Conservation (phyloP, 148 eudicot genomes). For the Silene conica region DNA sequence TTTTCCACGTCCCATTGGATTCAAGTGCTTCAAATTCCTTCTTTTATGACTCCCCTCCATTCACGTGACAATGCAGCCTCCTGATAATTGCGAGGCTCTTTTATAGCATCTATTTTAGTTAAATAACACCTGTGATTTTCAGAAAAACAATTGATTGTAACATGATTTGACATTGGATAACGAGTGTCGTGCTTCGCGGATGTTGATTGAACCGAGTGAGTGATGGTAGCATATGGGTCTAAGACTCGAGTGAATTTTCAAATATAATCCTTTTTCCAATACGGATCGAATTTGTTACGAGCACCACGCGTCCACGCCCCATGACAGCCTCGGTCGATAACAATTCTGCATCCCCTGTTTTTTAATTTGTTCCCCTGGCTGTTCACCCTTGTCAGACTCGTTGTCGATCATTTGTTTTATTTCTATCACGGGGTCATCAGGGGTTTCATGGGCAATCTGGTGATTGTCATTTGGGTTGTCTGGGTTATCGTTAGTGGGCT, state of each 20-base stretch:
- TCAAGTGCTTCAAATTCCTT: not conserved
- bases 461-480: too few relatives aligned
- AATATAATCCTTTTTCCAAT: not conserved
- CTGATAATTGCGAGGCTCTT: too few relatives aligned
- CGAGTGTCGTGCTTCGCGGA: not conserved
- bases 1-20: not conserved
- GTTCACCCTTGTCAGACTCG: not conserved
- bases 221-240: not conserved
- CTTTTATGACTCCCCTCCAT: not conserved
- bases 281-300: too few relatives aligned
- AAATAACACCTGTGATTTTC: not conserved
- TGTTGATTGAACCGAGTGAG: not conserved
- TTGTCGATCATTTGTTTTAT: not conserved
- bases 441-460: too few relatives aligned
- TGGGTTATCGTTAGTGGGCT: too few relatives aligned
- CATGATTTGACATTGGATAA: not conserved
- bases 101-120: not conserved
- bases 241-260: not conserved
- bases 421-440: not conserved
- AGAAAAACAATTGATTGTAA: not conserved
- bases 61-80: not conserved
- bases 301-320: not conserved
- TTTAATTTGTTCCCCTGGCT: too few relatives aligned
- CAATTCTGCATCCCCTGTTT: not conserved
- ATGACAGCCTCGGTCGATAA: not conserved